Percentiles rank a stretch among this genome's conserved stretches.
These are phyloP conservation scores for Solanum lycopersicoides DNA, from an alignment of 257 asterid species.

Conservation along the genomic window DNA sequence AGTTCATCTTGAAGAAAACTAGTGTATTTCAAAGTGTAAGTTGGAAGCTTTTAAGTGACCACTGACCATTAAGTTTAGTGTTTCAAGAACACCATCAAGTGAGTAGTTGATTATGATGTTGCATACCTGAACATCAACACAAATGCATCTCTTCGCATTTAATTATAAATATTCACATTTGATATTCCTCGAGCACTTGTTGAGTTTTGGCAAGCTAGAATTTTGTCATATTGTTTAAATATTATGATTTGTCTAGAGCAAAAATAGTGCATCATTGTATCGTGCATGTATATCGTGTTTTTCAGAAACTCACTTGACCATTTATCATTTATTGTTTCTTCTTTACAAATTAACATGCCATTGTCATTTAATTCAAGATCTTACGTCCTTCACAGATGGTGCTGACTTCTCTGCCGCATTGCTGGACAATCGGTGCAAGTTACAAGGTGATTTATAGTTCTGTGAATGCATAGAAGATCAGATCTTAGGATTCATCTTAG, in stretches of 20 bases:
- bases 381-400: neutral
- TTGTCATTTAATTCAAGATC: neutral
- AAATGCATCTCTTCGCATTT: neutral
- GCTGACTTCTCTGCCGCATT: neutral
- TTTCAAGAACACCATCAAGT: neutral
- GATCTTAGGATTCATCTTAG: neutral
- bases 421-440: neutral
- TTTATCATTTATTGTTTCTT: neutral
- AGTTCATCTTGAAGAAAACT: neutral
- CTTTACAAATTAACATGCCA: neutral
- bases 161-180: neutral
- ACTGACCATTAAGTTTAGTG: neutral
- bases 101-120: neutral
- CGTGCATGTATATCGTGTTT: neutral
- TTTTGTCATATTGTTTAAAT: neutral
- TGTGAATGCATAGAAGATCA: neutral
- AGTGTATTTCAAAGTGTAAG: neutral
- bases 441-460: neutral
- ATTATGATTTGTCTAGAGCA: neutral
- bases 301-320: neutral
- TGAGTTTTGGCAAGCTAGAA: neutral
- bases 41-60: neutral
- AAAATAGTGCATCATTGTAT: neutral
- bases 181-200: neutral
- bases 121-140: neutral